phyloP scores from a whole-genome alignment of 805 yeast genomes.

The Wickerhamiella brachini region DNA sequence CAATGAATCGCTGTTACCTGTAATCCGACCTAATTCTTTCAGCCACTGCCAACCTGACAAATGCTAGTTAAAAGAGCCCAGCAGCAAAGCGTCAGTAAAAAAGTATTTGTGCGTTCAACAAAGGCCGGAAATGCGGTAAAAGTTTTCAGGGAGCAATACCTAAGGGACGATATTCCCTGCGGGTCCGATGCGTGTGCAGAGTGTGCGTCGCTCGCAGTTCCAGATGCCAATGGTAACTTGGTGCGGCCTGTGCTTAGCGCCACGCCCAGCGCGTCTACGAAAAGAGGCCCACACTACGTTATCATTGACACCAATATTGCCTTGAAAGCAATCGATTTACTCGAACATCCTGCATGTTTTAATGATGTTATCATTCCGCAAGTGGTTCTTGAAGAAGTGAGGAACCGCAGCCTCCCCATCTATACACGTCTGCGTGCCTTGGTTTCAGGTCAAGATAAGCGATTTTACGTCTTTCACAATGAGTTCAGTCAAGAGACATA shows the following conservation, averaged over 20 bases:
- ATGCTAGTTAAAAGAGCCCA: not conserved
- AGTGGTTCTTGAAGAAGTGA: slow-evolving; percentile 85
- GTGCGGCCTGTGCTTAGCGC: slow-evolving; percentile 53
- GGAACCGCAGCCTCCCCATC: slow-evolving; percentile 74
- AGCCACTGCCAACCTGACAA: not conserved
- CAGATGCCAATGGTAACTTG: slow-evolving; percentile 51
- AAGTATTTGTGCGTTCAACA: slow-evolving; percentile 76
- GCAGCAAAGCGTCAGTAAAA: slow-evolving; percentile 26
- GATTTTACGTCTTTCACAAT: slow-evolving; percentile 85
- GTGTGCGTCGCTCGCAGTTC: slow-evolving; percentile 38
- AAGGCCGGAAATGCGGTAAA: slow-evolving; percentile 83
- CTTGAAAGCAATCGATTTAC: slow-evolving; percentile 73
- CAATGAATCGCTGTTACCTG: too few species aligned
- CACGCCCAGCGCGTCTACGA: slow-evolving; percentile 34
- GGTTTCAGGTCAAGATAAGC: slow-evolving; percentile 53
- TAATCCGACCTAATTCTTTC: too few species aligned
- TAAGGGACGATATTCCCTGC: slow-evolving; percentile 88
- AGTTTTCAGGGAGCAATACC: slow-evolving; percentile 85
- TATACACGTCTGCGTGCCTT: slow-evolving; percentile 72
- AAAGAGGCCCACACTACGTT: slow-evolving; percentile 61
- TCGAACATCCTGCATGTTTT: slow-evolving; percentile 65
- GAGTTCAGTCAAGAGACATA: slow-evolving; percentile 70
- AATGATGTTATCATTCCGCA: slow-evolving; percentile 91
- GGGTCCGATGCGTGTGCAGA: slow-evolving; percentile 52
- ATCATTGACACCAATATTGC: slow-evolving; percentile 82